Percentiles rank a stretch among this genome's conserved stretches.
These are phyloP conservation scores for Phytopythium ostracodes DNA, from an alignment of 352 stramenopile genomes.

Conservation along the genomic window DNA sequence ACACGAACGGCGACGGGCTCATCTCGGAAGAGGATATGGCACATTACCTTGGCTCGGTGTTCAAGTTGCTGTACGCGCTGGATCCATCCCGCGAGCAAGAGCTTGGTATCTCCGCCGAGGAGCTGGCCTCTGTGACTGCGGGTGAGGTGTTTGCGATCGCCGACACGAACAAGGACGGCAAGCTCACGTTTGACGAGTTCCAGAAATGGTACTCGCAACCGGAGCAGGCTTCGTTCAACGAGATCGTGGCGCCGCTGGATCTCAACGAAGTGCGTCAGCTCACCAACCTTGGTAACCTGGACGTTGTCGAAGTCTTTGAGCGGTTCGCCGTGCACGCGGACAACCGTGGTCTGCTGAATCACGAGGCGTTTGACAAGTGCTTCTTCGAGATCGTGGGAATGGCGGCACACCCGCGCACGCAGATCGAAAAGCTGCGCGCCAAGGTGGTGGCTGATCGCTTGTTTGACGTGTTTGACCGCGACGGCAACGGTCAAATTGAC, in stretches of 20 bases:
- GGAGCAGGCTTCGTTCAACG: constrained; percentile 64
- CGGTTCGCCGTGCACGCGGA: constrained; percentile 73
- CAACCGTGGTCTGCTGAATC: constrained; percentile 51
- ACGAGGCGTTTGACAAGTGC: constrained; percentile 68
- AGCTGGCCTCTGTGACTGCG: constrained; percentile 62
- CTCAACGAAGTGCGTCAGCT: constrained; percentile 80
- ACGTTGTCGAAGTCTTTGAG: constrained; percentile 86
- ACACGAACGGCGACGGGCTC: constrained; percentile 76
- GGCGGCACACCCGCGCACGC: constrained; percentile 51
- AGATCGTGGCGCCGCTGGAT: constrained; percentile 64
- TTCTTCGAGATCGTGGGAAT: constrained; percentile 71
- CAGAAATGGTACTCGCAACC: constrained; percentile 76
- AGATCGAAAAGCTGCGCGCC: constrained; percentile 56
- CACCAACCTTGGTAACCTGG: constrained; percentile 77
- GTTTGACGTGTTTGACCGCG: constrained; percentile 78
- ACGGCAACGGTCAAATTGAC: constrained; percentile 77
- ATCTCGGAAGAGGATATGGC: constrained; percentile 85
- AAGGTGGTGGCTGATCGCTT: constrained; percentile 72
- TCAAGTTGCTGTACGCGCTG: constrained; percentile 72
- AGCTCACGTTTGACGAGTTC: constrained; percentile 85
- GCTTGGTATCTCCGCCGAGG: constrained; percentile 53
- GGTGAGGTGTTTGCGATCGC: constrained; percentile 85
- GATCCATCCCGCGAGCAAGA: constrained; percentile 59
- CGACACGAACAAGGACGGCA: constrained; percentile 81
- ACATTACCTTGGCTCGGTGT: constrained; percentile 82